Evolutionary conservation across 129 eudicot genomes (phyloP).

Genomic region (Lactuca sativa): DNA sequence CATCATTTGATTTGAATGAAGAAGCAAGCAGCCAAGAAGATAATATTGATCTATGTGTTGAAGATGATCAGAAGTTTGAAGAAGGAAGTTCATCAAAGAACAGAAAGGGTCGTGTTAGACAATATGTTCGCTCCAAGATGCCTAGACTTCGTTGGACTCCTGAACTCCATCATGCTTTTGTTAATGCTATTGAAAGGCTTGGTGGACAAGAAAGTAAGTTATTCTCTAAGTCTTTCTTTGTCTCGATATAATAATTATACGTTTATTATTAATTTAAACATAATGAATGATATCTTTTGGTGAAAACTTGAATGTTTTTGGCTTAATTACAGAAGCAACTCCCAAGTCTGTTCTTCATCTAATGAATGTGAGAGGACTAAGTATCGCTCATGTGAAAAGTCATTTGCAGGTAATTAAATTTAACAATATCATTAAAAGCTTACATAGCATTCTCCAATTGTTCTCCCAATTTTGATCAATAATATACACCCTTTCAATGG

Average conservation of each 20-base stretch:
- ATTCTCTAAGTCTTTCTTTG: slow-evolving; percentile 8
- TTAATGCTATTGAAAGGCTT: slow-evolving; percentile 70
- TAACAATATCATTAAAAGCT: slow-evolving; percentile 3
- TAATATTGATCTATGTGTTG: slow-evolving; percentile 23
- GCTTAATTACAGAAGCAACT: slow-evolving; percentile 64
- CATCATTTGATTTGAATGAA: slow-evolving; percentile 70
- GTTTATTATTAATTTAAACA: background rate
- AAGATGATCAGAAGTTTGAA: slow-evolving; percentile 26
- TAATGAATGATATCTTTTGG: slow-evolving; percentile 13
- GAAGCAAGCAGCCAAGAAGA: slow-evolving; percentile 46
- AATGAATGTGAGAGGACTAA: slow-evolving; percentile 88
- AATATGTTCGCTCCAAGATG: slow-evolving; percentile 71
- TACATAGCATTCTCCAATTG: background rate
- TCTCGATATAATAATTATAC: background rate
- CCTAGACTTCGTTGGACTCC: slow-evolving; percentile 97
- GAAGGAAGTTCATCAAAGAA: slow-evolving; percentile 37
- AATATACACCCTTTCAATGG: background rate
- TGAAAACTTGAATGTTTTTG: slow-evolving; percentile 23
- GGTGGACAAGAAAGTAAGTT: slow-evolving; percentile 93
- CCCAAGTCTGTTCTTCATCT: slow-evolving; percentile 79
- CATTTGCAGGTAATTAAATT: slow-evolving; percentile 69
- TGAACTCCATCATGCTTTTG: slow-evolving; percentile 80
- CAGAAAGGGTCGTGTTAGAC: slow-evolving; percentile 51
- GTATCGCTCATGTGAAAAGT: slow-evolving; percentile 91
- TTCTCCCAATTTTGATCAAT: slow-evolving; percentile 1